Percentiles rank a stretch among this genome's conserved stretches.
Evolutionary conservation across 495 filamentous ascomycete genomes (phyloP).

Genomic region (Acidiella bohemica): DNA sequence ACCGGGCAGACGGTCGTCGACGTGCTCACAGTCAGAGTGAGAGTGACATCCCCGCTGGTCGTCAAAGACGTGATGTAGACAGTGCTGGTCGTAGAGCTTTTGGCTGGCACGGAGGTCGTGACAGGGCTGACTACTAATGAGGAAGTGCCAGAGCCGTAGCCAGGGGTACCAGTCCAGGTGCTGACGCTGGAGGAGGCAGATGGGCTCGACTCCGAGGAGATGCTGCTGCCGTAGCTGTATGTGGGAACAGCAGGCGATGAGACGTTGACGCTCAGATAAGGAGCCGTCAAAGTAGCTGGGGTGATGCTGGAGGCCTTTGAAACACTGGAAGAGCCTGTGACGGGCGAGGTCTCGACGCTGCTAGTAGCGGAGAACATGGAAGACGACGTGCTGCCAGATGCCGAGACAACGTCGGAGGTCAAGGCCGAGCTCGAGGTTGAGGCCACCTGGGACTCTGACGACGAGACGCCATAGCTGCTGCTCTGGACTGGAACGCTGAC

Average conservation of each 20-base stretch:
- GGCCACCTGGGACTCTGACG: too few relatives aligned
- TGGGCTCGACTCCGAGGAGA: neutral
- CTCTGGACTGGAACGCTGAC: constrained; percentile 9
- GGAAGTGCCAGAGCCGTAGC: too few relatives aligned
- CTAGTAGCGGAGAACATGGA: too few relatives aligned
- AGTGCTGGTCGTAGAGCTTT: constrained; percentile 21
- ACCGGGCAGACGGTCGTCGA: constrained; percentile 26
- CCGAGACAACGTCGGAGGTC: constrained; percentile 1
- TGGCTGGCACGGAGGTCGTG: neutral
- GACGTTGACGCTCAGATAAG: neutral
- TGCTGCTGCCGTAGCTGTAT: neutral
- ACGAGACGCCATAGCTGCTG: constrained; percentile 5
- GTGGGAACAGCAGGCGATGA: neutral
- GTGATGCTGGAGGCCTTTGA: neutral
- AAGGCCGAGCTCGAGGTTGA: constrained; percentile 6
- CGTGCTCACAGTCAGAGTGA: constrained; percentile 32
- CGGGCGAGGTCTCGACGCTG: constrained; percentile 13
- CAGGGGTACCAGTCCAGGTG: too few relatives aligned
- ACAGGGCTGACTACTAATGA: neutral
- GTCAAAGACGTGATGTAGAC: constrained; percentile 25
- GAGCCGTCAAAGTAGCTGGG: too few relatives aligned
- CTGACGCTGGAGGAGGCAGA: neutral
- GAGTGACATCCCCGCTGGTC: constrained; percentile 22
- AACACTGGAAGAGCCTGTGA: constrained; percentile 1
- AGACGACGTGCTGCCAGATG: constrained; percentile 2